Evolutionary conservation across 768 basidiomycete genomes (phyloP), one percentile per base, ranked within the genome.

Genomic region (Lenzites betulinus): DNA sequence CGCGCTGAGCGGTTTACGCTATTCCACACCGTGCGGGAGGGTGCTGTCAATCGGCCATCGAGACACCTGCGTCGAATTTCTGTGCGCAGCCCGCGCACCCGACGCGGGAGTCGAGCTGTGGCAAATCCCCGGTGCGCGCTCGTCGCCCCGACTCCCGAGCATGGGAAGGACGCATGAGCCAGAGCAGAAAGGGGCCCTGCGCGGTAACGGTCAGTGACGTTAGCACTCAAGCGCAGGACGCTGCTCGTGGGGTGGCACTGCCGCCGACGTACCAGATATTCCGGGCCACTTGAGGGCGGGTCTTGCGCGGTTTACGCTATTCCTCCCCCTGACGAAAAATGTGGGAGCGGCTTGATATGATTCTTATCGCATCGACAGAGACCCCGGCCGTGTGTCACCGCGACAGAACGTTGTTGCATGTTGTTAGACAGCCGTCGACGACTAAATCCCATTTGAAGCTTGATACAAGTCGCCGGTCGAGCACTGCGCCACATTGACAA

Each of bases 291-390:
- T 11, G 5, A 6, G 23, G 22, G 5, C 2, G 35, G 22, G 28
- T 18, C 51, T 16, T 59, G 58, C 58, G 51, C 51, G 44, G 42
- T 59, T 59, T 59, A 47, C 51, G 58, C 58, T 28, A 59, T 59
- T 59, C 51, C 58, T 42, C 26, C 42, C 48, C 28, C 30, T 16
- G 20, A 22, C 23, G 42, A 42, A 15, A 20, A 25, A 13, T 25
- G 23, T 2, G 22, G 44, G 44, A 3, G 23, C 23, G 5, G 23
- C 15, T 15, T 25, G 44, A 46, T 25, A 23, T 3, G 22, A 23
- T 46, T 30, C 47, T 49, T 49, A 49, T 49, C 47, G 47, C 28
- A 8, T 12, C 18, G 47, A 11, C 30, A 11, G 30, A 4, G 30
- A 11, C 30, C 30, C 30, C 4, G 30, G 30, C 11, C 30, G 11